phyloP scores from a whole-genome alignment of 2,329 filamentous ascomycete genomes.

The Diaporthe destruens region DNA sequence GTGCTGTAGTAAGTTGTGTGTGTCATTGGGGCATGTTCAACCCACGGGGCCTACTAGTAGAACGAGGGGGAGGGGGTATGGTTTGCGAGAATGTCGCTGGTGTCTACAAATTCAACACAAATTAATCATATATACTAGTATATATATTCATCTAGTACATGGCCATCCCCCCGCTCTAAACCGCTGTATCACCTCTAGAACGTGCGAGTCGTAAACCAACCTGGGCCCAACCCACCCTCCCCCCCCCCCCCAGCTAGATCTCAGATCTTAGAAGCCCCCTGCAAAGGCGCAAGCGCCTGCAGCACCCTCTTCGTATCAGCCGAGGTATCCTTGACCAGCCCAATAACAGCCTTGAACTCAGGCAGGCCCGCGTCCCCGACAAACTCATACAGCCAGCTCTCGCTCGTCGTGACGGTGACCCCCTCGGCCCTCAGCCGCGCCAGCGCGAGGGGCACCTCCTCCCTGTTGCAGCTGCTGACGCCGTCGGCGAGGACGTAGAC shows the following conservation, averaged over 20 bases:
- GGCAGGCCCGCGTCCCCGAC: constrained; percentile 82
- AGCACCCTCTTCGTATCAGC: constrained; percentile 78
- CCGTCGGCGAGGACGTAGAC: constrained; percentile 92
- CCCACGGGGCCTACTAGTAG: too few relatives aligned
- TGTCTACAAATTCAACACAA: not conserved
- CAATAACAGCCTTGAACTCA: constrained; percentile 80
- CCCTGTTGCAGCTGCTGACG: constrained; percentile 86
- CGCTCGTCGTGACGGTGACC: constrained; percentile 84
- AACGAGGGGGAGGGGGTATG: too few relatives aligned
- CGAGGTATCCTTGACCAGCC: constrained; percentile 82
- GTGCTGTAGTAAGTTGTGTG: not conserved
- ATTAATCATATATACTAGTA: not conserved
- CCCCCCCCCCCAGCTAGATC: constrained; percentile 47
- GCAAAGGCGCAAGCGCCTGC: constrained; percentile 70
- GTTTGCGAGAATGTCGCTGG: too few relatives aligned
- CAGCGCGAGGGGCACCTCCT: constrained; percentile 85
- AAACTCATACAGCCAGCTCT: constrained; percentile 90
- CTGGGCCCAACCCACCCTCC: too few relatives aligned
- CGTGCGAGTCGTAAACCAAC: not conserved
- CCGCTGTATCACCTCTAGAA: not conserved
- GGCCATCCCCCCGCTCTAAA: not conserved
- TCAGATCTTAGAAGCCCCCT: constrained; percentile 62
- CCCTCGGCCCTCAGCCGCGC: constrained; percentile 81
- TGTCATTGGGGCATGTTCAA: not conserved
- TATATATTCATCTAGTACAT: not conserved